Conservation (phyloP, 1,284 basidiomycete genomes). For the Xerocomus tenax region DNA sequence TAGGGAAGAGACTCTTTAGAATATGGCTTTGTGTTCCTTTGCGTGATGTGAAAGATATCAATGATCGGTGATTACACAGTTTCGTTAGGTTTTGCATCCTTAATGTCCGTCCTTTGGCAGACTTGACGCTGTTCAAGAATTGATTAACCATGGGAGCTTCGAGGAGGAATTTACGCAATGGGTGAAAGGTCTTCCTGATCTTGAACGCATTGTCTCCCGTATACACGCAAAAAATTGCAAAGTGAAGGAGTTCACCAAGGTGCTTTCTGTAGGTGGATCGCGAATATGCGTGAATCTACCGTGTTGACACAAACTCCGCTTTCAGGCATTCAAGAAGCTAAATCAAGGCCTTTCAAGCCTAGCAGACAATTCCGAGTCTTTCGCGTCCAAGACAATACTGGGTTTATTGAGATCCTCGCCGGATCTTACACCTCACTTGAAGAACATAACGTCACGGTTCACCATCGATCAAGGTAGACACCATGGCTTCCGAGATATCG, state of each 20-base stretch:
- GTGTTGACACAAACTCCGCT: conserved; percentile 4
- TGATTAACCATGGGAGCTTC: conserved; percentile 71
- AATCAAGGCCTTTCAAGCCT: conserved; percentile 61
- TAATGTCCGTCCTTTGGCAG: conserved; percentile 35
- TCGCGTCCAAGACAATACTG: conserved; percentile 67
- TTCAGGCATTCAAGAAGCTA: conserved; percentile 68
- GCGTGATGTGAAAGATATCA: conserved; percentile 72
- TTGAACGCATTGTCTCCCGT: conserved; percentile 88
- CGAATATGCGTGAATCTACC: background rate
- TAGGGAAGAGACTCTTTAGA: conserved; percentile 85
- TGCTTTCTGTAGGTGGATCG: conserved; percentile 52
- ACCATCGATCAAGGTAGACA: conserved; percentile 50
- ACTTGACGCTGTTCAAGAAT: conserved; percentile 85
- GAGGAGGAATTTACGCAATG: conserved; percentile 66
- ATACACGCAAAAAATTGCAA: conserved; percentile 87
- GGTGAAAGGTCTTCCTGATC: conserved; percentile 78
- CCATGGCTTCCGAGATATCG: conserved; percentile 7
- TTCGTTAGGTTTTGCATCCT: conserved; percentile 8
- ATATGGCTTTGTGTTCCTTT: conserved; percentile 92
- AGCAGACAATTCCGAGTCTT: conserved; percentile 56
- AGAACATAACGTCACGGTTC: conserved; percentile 70
- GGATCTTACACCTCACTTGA: conserved; percentile 62
- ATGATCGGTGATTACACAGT: conserved; percentile 54
- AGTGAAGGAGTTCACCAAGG: conserved; percentile 78
- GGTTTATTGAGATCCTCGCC: conserved; percentile 75